Evolutionary conservation across 345 rosid species (phyloP).

Genomic region (Bruguiera gymnorhiza): DNA sequence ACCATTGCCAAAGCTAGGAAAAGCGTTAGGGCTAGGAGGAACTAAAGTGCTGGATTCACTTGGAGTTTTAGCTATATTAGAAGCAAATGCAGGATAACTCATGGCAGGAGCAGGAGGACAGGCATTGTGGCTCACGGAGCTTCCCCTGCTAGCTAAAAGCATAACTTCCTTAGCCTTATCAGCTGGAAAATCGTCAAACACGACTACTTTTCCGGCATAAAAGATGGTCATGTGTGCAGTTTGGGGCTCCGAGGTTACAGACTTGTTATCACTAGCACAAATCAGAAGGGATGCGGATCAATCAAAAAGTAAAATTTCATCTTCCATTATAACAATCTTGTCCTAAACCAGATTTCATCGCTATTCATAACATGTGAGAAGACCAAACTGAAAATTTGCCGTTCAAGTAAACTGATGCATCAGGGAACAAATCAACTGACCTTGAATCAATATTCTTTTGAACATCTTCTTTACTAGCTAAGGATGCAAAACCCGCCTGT

Average conservation of each 20-base stretch:
- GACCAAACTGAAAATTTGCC: background rate
- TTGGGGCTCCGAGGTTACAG: constrained; percentile 29
- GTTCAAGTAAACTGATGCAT: background rate
- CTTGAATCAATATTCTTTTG: constrained; percentile 31
- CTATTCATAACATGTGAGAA: background rate
- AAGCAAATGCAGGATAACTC: constrained; percentile 12
- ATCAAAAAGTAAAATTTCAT: background rate
- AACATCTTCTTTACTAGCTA: constrained; percentile 37
- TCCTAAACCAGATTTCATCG: background rate
- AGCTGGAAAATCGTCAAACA: constrained; percentile 65
- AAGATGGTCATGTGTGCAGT: constrained; percentile 77
- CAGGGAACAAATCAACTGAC: constrained; percentile 23
- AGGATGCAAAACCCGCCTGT: constrained; percentile 40
- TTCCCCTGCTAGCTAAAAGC: constrained; percentile 53
- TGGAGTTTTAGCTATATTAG: constrained; percentile 24
- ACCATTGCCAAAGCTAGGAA: constrained; percentile 32
- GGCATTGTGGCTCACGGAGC: constrained; percentile 26
- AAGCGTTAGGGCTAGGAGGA: constrained; percentile 21
- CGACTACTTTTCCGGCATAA: constrained; percentile 75
- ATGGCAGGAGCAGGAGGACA: constrained; percentile 12
- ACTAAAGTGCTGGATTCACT: constrained; percentile 16
- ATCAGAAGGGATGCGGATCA: constrained; percentile 10
- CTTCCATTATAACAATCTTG: background rate
- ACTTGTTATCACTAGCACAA: constrained; percentile 26
- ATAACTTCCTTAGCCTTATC: constrained; percentile 80